Evolutionary conservation across 768 basidiomycete species (phyloP), one percentile per base, ranked within the genome.

Genomic region (Calvatia gigantea): DNA sequence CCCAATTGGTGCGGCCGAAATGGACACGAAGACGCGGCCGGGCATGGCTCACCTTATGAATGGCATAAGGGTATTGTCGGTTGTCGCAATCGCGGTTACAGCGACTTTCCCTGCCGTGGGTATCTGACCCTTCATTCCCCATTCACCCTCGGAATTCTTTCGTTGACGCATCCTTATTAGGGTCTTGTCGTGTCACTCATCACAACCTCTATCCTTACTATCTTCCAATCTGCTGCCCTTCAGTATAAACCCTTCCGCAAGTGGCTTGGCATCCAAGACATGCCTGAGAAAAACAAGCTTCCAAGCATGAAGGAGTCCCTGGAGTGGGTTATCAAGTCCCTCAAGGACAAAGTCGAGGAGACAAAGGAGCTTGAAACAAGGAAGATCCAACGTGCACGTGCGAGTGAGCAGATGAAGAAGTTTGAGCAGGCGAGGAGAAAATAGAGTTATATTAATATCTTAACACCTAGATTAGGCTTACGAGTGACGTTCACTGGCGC

Each of bases 21-120:
- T 77, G 75, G 78, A 82, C 62, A 68, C 82, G 70, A 72, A 86
- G 75, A 69, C 80, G 42, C 73, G 73, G 62, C 81, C 80, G n/a
- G 69, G 70, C 33, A 78, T 84, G 69, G 80, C 78, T 6, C 91
- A 93, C 64, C 61, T 84, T 42, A 80, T 86, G 77, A 91, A 91
- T 64, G 66, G 72, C 33, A 75, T 93, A 66, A 82, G 84, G 2
- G 60, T 86, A 19, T 64, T 84, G n/a, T 78, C 83, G 8, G 51
- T 87, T 42, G 60, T 71, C 15, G 79, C 75, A 49, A 66, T 73
- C 56, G 76, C 46, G 64, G 83, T 67, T 75, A 75, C 80, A 73
- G 61, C 63, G 14, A 70, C 70, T 51, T 80, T 94, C 66, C 85
- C 91, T 27, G 72, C 82, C 1, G 93, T 91, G 68, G 64, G 87